Base-by-base conservation (phyloP, 495 filamentous ascomycete species). In the Oleoguttula mirabilis region DNA sequence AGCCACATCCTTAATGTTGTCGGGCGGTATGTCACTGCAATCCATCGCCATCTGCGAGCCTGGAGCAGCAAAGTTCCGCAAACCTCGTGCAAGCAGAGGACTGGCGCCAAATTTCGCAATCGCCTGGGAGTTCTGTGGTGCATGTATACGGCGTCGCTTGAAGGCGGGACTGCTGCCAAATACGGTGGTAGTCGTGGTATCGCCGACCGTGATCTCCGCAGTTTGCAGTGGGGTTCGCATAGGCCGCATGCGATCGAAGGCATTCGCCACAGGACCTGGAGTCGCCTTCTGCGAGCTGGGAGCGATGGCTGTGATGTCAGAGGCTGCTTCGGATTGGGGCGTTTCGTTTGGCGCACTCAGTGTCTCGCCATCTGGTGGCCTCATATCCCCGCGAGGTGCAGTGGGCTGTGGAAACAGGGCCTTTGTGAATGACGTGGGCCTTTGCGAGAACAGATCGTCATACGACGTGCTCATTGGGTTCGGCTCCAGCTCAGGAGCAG, bases 181-280 rank as follows among this genome's bases (percentile, higher is more conserved):
- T 32, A 72, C 63, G 0, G 72, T 70, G 4, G 66, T 86, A 16
- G 86, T 76, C 0, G 84, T 86, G 28, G 73, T 75, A 39, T 82
- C 72, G 3, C 85, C 88, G 40, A 96, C 82, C 0, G 85, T 94
- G 22, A 96, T 90, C 2, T 84, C 94, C 22, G 88, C 87, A 36
- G 78, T 66, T 55, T 86, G 80, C n/a, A 71, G 66, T 4, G 72
- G 70, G 10, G 67, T 58, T 23, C 83, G 73, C 50, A 76, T 77
- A 1, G 76, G 67, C 1, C 77, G 70, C 72, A 80, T 80, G 10
- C 72, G 66, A 56, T 80, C 73, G 42, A 80, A 80, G 8, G 77
- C 77, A 49, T 68, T 77, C 39, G 76, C 72, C 17, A 82, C 58
- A 0, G 69, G 50, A 42, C 73, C 72, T 10, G 71, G 66, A 0